Evolutionary conservation across 345 rosid species (phyloP), one percentile per base, ranked within the genome.

Genomic region (Erysimum cheiranthoides): DNA sequence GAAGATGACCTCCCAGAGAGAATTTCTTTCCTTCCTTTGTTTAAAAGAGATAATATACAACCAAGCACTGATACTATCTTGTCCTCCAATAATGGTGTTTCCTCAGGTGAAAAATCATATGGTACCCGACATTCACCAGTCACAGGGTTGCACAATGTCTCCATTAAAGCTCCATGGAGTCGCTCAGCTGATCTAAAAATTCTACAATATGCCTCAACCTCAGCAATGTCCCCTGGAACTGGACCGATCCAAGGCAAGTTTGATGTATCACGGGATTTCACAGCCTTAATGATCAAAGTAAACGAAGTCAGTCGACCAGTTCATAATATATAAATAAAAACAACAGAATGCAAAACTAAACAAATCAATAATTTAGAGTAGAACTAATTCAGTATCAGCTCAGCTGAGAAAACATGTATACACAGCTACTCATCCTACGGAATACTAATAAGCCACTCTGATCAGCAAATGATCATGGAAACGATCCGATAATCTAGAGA

Each of bases 191-290:
- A 85, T 83, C 97, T 85, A 65, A 94, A 94, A 34, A 92, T 90
- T 70, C 99, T 86, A 82, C 99, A 94, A 65, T 94, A 94, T 11
- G 99, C 97, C 82, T 94, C 97, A 31, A 94, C 85, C 82, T 94
- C 99, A 50, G 99, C 97, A 71, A 94, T 92, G 56, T 94, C 98
- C 14, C 98, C 97, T 43, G 98, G 97, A 64, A 94, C 79, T 25
- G 97, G 98, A 74, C 98, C 98, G 62, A 87, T 74, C 98, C 98
- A 89, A 25, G 84, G 91, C 81, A 86, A 66, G 83, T 86, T 88
- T n/a, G 93, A 86, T 4, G 49, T 65, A 77, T 89, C 98, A 8
- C 77, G 84, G 59, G 93, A 83, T 74, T 87, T 82, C 68, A 78
- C 60, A 38, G 79, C 70, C 82, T 81, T 79, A 59, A 65, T 70